A percentile compares a stretch with the other conserved stretches of the same genome.
These are phyloP conservation scores for Zasmidium citrigriseum DNA, from an alignment of 2,329 filamentous ascomycete genomes.

Conservation along the genomic window DNA sequence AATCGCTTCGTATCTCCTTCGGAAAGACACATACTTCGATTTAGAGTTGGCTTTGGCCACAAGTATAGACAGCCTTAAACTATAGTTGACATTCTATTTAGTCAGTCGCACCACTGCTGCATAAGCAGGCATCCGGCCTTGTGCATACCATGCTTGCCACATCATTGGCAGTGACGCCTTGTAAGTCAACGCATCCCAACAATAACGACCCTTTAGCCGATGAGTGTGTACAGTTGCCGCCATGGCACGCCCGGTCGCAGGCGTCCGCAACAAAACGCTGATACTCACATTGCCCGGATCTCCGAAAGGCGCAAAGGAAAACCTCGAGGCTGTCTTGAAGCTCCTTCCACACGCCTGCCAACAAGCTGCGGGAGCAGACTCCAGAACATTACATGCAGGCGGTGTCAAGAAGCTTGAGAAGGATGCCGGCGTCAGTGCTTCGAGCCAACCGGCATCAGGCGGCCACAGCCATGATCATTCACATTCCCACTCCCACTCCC, in stretches of 20 bases:
- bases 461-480: constrained; percentile 32
- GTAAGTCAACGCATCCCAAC: constrained; percentile 54
- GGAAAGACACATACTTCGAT: neutral
- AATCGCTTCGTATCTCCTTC: neutral
- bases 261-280: constrained; percentile 76
- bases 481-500: constrained; percentile 40
- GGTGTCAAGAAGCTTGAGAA: constrained; percentile 81
- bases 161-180: constrained; percentile 84
- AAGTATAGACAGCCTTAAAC: too few relatives aligned
- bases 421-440: constrained; percentile 63
- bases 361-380: constrained; percentile 82
- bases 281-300: constrained; percentile 91
- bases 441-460: constrained; percentile 24
- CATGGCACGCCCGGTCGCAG: constrained; percentile 93
- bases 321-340: constrained; percentile 83
- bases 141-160: constrained; percentile 93
- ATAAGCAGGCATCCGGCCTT: constrained; percentile 83
- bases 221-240: constrained; percentile 69
- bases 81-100: constrained; percentile 41
- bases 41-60: too few relatives aligned
- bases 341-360: constrained; percentile 93
- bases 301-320: constrained; percentile 92
- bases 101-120: constrained; percentile 76
- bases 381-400: constrained; percentile 74
- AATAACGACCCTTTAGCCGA: constrained; percentile 14